phyloP scores from a whole-genome alignment of 192 early-diverging fungal genomes.

The Coemansia sp. region DNA sequence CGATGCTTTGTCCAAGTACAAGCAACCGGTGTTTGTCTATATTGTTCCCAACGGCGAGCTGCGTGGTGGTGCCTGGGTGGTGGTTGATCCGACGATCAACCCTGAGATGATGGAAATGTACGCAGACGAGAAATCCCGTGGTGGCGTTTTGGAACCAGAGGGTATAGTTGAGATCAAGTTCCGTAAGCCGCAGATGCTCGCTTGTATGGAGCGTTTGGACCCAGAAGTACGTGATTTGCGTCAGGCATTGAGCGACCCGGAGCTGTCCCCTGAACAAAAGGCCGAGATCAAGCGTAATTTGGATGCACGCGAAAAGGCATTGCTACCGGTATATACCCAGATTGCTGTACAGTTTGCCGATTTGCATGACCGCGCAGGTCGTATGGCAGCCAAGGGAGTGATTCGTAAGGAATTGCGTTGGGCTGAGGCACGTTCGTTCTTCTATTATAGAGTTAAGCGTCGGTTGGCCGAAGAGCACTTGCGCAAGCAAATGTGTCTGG shows the following conservation, averaged over 20 bases:
- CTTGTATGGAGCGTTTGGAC: constrained; percentile 93
- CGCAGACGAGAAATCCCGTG: constrained; percentile 85
- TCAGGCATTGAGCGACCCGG: constrained; percentile 57
- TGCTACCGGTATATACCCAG: constrained; percentile 92
- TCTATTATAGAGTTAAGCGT: constrained; percentile 90
- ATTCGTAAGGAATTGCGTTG: constrained; percentile 80
- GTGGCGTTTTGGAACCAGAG: constrained; percentile 94
- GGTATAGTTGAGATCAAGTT: constrained; percentile 99
- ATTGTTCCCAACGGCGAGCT: constrained; percentile 92
- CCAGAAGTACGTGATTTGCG: constrained; percentile 74
- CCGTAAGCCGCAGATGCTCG: constrained; percentile 86
- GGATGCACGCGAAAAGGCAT: constrained; percentile 79
- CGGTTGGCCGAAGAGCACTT: constrained; percentile 79
- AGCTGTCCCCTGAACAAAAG: constrained; percentile 62
- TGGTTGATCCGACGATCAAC: constrained; percentile 96
- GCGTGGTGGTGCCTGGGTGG: constrained; percentile 98
- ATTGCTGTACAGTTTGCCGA: constrained; percentile 95
- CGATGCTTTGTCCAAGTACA: constrained; percentile 93
- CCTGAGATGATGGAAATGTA: constrained; percentile 99
- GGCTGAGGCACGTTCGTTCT: constrained; percentile 77
- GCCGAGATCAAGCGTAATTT: constrained; percentile 68
- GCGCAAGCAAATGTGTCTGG: constrained; percentile 58
- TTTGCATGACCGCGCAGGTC: constrained; percentile 92
- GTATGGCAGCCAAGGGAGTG: constrained; percentile 94
- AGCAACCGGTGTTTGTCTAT: constrained; percentile 97